Base-by-base conservation (phyloP, 2,329 filamentous ascomycete genomes). In the Aspergillus jensenii region DNA sequence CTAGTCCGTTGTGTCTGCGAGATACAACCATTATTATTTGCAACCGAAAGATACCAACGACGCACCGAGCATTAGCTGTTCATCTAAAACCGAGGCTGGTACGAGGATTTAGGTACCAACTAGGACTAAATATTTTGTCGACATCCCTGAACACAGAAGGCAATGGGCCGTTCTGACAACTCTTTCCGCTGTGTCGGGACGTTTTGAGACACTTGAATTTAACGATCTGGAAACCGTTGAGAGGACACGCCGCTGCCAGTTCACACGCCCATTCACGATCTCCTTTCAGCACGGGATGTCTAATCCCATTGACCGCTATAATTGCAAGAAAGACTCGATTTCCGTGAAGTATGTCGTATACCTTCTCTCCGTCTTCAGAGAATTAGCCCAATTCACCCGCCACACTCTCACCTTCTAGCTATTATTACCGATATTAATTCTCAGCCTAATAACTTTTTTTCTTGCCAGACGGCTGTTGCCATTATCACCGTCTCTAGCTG, bases 261-360 rank as follows among this genome's bases (percentile, higher is more conserved):
- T 17, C 25, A 23, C 25, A 17, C 17, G 37, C 37, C 37, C 21
- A 48, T 25, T 50, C 23, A 14, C 45, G 35, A 19, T 55, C 35
- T 37, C 5, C 15, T 12, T 14, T 25, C 14, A 23, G 39, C 41
- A 33, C 37, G 46, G 46, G 27, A 51, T 51, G 51, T 25, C 17
- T 27, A 15, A 40, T 44, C 19, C 19, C 31, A 40, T 31, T 4
- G 19, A 48, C 11, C 37, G 3, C 35, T 31, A 44, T 48, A 17
- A 17, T 31, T 37, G n/a, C 43, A 37, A 40, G 9, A 35, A 37
- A 40, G 9, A 27, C 12, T 25, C 15, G 19, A 15, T 2, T 52
- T 35, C 35, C 46, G 41, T 55, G 40, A 51, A 47, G 56, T 58
- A 58, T 50, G 55, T 58, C 17, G 19, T n/a, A 25, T 52, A 12